phyloP scores from a whole-genome alignment of 1,284 basidiomycete genomes.

The Malassezia pachydermatis region DNA sequence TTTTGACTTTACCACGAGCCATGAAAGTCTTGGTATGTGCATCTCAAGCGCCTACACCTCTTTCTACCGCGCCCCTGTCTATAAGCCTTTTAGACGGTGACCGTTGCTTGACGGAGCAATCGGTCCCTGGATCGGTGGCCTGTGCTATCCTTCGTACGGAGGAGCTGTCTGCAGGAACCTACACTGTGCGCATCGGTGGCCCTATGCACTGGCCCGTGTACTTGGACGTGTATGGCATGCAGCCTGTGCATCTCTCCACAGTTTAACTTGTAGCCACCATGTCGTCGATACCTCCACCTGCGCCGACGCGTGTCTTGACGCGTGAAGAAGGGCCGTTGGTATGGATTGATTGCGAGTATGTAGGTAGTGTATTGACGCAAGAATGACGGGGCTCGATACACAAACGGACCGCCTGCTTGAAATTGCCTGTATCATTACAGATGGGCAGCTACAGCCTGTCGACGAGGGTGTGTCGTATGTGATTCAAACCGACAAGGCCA shows the following conservation, averaged over 20 bases:
- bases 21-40: constrained; percentile 2
- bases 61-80: not conserved
- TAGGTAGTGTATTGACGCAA: not conserved
- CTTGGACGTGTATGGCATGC: constrained; percentile 5
- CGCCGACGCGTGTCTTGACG: constrained; percentile 19
- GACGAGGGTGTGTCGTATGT: constrained; percentile 65
- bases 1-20: not conserved
- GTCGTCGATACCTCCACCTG: constrained; percentile 31
- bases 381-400: constrained; percentile 64
- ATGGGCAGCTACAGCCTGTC: constrained; percentile 63
- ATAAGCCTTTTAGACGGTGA: not conserved
- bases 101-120: not conserved
- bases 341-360: constrained; percentile 70
- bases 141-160: not conserved
- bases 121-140: not conserved
- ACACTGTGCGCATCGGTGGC: not conserved
- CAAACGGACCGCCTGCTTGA: constrained; percentile 64
- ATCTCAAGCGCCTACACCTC: not conserved
- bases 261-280: not conserved
- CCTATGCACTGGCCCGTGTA: not conserved
- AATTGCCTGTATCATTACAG: constrained; percentile 65
- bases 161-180: not conserved
- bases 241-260: constrained; percentile 4
- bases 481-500: constrained; percentile 58
- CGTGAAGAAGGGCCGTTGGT: constrained; percentile 60